Evolutionary conservation across 2,329 filamentous ascomycete genomes (phyloP), one percentile per base, ranked within the genome.

Genomic region (Venturia pyrina): DNA sequence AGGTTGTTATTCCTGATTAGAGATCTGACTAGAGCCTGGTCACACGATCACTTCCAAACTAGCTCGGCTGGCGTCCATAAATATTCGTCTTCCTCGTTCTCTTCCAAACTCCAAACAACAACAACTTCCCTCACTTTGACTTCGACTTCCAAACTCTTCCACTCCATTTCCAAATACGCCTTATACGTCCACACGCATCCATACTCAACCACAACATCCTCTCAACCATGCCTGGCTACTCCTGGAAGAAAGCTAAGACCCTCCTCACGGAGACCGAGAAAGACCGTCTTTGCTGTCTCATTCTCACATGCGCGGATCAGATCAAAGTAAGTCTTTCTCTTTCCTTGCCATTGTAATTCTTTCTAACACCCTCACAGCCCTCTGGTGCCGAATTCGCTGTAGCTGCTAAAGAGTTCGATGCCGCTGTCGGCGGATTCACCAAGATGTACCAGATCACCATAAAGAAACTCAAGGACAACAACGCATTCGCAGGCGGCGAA

Each of bases 181-280:
- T 28, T 37, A 44, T 28, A 6, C 15, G 44, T 21, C 21, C 15
- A 44, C 48, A 53, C 21, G 7, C 17, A 43, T n/a, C 24, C 24
- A 40, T 15, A 19, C 44, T 34, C 62, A 48, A 24, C 24, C 10
- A 34, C 24, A 2, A 32, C n/a, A 44, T 17, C 43, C 17, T n/a
- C 2, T 11, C 19, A 32, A 48, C 3, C n/a, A 53, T 64, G 46
- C 63, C 44, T 8, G 34, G 48, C 11, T 65, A 21, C 40, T 24
- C 19, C 46, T 65, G 50, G 48, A 59, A 65, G 53, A 65, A 65
- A 28, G 63, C 53, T 3, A 57, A 57, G 37, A 28, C n/a, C 13
- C 17, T 56, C 1, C 63, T 65, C 32, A 65, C 48, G 34, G 63
- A 65, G 15, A 65, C 63, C 53, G 63, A 65, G 63, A 65, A 65